These are phyloP conservation scores for Yamadazyma sp. DNA, from an alignment of 1,139 yeast species.

Conservation along the genomic window DNA sequence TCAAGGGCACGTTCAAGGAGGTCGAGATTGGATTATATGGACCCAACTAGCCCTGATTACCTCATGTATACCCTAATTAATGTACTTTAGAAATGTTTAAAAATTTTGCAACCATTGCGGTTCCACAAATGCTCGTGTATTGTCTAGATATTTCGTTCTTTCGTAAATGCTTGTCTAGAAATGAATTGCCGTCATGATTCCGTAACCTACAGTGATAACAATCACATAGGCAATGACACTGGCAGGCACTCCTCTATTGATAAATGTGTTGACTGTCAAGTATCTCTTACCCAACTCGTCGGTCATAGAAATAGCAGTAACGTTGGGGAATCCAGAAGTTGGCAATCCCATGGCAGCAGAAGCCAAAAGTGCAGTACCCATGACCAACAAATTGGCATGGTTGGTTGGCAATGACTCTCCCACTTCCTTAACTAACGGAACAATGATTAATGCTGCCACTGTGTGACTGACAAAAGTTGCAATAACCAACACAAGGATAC, in stretches of 20 bases:
- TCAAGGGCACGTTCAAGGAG: conserved; percentile 31
- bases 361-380: conserved; percentile 65
- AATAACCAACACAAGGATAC: conserved; percentile 44
- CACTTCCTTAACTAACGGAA: conserved; percentile 69
- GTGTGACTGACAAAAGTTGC: conserved; percentile 80
- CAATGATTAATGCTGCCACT: conserved; percentile 70
- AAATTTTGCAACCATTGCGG: too few relatives aligned
- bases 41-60: conserved; percentile 14
- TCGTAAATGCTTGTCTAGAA: too few relatives aligned
- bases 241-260: conserved; percentile 67
- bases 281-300: conserved; percentile 71
- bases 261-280: conserved; percentile 61
- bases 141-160: too few relatives aligned
- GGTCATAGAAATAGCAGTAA: conserved; percentile 75
- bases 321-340: conserved; percentile 76
- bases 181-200: conserved; percentile 60
- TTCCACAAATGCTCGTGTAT: background rate
- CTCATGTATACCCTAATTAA: conserved; percentile 2
- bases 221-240: conserved; percentile 41
- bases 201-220: conserved; percentile 77
- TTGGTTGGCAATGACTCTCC: conserved; percentile 57
- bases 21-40: conserved; percentile 39
- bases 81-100: conserved; percentile 1
- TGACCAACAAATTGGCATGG: conserved; percentile 61
- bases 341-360: conserved; percentile 81